phyloP scores from a whole-genome alignment of 2,329 filamentous ascomycete species.

The Curvularia spicifera region DNA sequence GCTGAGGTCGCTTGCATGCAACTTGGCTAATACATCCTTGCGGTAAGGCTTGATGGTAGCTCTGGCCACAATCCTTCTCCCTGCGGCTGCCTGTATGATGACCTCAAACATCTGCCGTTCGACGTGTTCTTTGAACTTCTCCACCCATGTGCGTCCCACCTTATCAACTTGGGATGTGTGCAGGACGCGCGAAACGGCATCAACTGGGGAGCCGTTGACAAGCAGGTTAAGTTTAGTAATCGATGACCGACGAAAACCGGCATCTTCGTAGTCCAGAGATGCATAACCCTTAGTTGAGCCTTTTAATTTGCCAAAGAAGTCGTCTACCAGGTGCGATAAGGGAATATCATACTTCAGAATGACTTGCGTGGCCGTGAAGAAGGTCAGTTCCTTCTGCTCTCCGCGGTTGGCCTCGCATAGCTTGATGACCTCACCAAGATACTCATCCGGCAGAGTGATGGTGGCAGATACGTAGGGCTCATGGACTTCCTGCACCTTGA shows the following conservation, averaged over 20 bases:
- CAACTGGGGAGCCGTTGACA: conserved; percentile 91
- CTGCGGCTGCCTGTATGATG: conserved; percentile 88
- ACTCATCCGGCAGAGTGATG: conserved; percentile 90
- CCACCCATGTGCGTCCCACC: conserved; percentile 85
- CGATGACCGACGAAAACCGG: conserved; percentile 79
- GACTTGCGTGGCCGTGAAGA: conserved; percentile 90
- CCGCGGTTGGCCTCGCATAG: conserved; percentile 90
- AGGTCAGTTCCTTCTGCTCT: conserved; percentile 84
- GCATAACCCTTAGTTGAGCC: conserved; percentile 94
- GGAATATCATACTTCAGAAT: conserved; percentile 93
- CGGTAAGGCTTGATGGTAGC: conserved; percentile 96
- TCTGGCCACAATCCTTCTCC: conserved; percentile 81
- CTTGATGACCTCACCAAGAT: conserved; percentile 92
- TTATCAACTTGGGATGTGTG: conserved; percentile 82
- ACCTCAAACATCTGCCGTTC: conserved; percentile 97
- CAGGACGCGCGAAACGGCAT: conserved; percentile 90
- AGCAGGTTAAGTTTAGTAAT: conserved; percentile 90
- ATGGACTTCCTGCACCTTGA: conserved; percentile 66
- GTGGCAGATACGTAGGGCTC: conserved; percentile 82
- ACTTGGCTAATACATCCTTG: conserved; percentile 91
- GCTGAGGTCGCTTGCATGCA: conserved; percentile 88
- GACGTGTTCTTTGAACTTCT: conserved; percentile 96
- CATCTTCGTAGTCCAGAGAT: conserved; percentile 94
- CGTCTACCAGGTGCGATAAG: conserved; percentile 87
- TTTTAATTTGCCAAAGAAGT: conserved; percentile 97